These are phyloP conservation scores for Trametes gibbosa DNA, from an alignment of 768 basidiomycete genomes.

Conservation along the genomic window DNA sequence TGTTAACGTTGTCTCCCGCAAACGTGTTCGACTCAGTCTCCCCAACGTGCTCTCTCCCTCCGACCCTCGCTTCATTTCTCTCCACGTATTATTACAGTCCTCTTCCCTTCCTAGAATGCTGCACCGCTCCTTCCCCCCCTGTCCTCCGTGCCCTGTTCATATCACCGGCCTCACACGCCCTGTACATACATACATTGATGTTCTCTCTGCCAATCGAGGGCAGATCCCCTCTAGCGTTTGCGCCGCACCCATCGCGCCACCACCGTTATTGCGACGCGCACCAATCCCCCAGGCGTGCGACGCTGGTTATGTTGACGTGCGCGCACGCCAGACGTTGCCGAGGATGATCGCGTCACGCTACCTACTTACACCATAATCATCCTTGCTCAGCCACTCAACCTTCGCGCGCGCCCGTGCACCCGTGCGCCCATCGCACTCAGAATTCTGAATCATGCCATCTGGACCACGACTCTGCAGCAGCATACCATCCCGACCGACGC, in stretches of 20 bases:
- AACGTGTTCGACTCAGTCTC: constrained; percentile 1
- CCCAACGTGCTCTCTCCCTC: background rate
- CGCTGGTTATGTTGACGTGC: constrained; percentile 2
- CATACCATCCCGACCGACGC: background rate
- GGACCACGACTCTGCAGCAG: background rate
- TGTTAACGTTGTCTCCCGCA: background rate
- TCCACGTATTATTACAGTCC: background rate
- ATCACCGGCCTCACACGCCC: background rate
- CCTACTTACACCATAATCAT: too few relatives aligned
- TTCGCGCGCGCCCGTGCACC: too few relatives aligned
- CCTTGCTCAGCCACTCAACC: too few relatives aligned
- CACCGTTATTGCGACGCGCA: background rate
- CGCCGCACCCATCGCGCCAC: background rate
- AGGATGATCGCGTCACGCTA: too few relatives aligned
- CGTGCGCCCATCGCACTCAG: background rate
- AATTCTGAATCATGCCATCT: background rate
- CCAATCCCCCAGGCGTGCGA: background rate
- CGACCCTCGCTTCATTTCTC: constrained; percentile 1
- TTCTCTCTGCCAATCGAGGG: background rate
- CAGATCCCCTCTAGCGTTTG: background rate
- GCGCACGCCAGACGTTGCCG: background rate
- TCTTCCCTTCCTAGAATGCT: constrained; percentile 9
- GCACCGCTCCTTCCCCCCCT: background rate
- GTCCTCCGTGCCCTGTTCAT: constrained; percentile 10
- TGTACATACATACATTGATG: background rate